A percentile compares a stretch with the other conserved stretches of the same genome.
These are phyloP conservation scores for Cladobotryum mycophilum DNA, from an alignment of 2,329 filamentous ascomycete genomes.

Conservation along the genomic window DNA sequence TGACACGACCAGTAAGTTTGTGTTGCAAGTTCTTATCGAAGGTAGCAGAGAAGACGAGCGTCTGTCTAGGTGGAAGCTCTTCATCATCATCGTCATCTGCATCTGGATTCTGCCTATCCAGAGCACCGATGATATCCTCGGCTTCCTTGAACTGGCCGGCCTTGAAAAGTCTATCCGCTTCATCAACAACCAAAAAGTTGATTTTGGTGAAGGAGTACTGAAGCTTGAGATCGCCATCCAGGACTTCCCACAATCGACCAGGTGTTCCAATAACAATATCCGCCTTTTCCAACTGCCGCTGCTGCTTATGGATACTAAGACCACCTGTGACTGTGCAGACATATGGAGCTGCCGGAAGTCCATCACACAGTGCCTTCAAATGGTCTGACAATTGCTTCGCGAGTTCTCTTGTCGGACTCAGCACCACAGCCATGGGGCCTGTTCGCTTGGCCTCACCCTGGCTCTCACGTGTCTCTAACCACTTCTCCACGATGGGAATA, in stretches of 20 bases:
- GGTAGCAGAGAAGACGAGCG: conserved; percentile 92
- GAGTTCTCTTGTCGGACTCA: conserved; percentile 88
- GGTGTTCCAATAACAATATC: conserved; percentile 94
- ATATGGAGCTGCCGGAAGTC: conserved; percentile 55
- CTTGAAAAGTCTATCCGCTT: conserved; percentile 85
- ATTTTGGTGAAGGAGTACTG: conserved; percentile 66
- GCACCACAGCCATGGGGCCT: conserved; percentile 66
- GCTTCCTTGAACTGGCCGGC: conserved; percentile 95
- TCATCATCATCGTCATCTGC: conserved; percentile 44
- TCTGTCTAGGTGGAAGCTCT: conserved; percentile 57
- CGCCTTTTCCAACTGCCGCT: conserved; percentile 72
- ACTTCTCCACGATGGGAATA: conserved; percentile 85
- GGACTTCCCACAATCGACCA: conserved; percentile 88
- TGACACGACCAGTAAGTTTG: conserved; percentile 75
- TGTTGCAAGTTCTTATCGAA: conserved; percentile 89
- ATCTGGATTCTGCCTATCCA: conserved; percentile 67
- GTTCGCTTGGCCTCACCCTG: conserved; percentile 30
- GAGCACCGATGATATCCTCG: conserved; percentile 73
- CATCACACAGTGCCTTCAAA: conserved; percentile 65
- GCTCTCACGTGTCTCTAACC: conserved; percentile 48
- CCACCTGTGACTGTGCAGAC: conserved; percentile 91
- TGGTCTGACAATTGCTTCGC: conserved; percentile 88
- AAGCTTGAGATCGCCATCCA: conserved; percentile 66
- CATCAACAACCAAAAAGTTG: conserved; percentile 82
- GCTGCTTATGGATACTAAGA: conserved; percentile 89